Evolutionary conservation across 345 rosid species (phyloP), one percentile per base, ranked within the genome.

Genomic region (Rhodomyrtus tomentosa): DNA sequence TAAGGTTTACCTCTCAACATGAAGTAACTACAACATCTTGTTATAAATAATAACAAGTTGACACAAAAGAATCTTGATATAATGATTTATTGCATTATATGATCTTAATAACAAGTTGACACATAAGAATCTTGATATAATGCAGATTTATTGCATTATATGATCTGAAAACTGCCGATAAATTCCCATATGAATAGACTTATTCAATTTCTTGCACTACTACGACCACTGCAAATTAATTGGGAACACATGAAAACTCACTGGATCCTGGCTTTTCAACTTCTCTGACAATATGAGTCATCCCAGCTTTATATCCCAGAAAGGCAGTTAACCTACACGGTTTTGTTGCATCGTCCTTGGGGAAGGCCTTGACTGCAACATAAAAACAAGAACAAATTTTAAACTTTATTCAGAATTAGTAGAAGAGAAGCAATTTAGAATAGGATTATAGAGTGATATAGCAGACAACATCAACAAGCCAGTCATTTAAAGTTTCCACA

Each of bases 191-290:
- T 36, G 45, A 68, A 18, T 36, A 36, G 24, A 68, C 45, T 68
- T 36, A 68, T 36, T 68, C 45, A 36, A 68, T 18, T 36, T 10
- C 11, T 68, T 18, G 79, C 25, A 18, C 79, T 9, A 68, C 24
- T 22, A 55, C 25, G 12, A 22, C 12, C 58, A 22, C 58, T 2
- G 5, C n/a, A 24, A 55, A 55, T 55, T 22, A 22, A 68, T 20
- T 68, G 25, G 76, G 79, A 50, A 79, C 15, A 50, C n/a, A 73
- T 13, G 53, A 25, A 3, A 51, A 59, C 95, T 50, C 50, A 93
- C 96, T 96, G 86, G 99, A 95, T 84, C 99, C 99, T 74, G 98
- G 99, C 42, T 95, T 96, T 32, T 95, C 99, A 2, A 96, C 99
- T 10, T 96, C 98, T 87, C 99, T 92, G 22, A 96, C 98, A 87